Percentiles rank a stretch among this genome's conserved stretches.
Conservation (phyloP, 345 rosid genomes). For the Cardiospermum halicacabum region DNA sequence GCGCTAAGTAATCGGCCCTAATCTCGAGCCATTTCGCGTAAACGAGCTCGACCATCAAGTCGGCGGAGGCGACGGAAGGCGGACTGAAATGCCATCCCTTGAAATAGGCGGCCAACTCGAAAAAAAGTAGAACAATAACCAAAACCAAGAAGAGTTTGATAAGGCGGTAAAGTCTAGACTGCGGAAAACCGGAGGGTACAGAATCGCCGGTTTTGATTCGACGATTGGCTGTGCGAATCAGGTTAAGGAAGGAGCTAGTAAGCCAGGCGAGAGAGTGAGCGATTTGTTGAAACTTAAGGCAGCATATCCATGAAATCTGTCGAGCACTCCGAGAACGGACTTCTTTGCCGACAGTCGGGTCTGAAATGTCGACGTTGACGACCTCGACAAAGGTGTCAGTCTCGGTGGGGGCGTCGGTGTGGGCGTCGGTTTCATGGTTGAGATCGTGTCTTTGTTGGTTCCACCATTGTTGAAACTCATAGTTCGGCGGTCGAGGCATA, state of each 20-base stretch:
- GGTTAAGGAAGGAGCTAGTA: constrained; percentile 31
- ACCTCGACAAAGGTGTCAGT: constrained; percentile 47
- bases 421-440: constrained; percentile 20
- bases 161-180: constrained; percentile 50
- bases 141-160: constrained; percentile 52
- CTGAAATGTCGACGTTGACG: constrained; percentile 33
- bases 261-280: constrained; percentile 53
- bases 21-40: constrained; percentile 74
- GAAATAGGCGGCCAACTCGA: constrained; percentile 75
- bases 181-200: constrained; percentile 31
- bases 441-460: constrained; percentile 57
- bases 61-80: constrained; percentile 59
- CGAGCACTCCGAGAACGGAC: constrained; percentile 66
- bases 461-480: constrained; percentile 84
- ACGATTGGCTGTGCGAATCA: constrained; percentile 74
- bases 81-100: constrained; percentile 95
- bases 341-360: constrained; percentile 37
- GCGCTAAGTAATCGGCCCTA: constrained; percentile 67
- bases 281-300: constrained; percentile 64
- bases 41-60: constrained; percentile 42
- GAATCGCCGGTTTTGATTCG: constrained; percentile 42
- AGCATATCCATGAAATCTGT: constrained; percentile 64
- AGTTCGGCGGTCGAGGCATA: constrained; percentile 54
- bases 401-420: constrained; percentile 7
- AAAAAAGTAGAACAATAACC: constrained; percentile 49